Percentiles rank a stretch among this genome's conserved stretches.
These are phyloP conservation scores for Mucor racemosus DNA, from an alignment of 371 early-diverging fungal genomes.

Conservation along the genomic window DNA sequence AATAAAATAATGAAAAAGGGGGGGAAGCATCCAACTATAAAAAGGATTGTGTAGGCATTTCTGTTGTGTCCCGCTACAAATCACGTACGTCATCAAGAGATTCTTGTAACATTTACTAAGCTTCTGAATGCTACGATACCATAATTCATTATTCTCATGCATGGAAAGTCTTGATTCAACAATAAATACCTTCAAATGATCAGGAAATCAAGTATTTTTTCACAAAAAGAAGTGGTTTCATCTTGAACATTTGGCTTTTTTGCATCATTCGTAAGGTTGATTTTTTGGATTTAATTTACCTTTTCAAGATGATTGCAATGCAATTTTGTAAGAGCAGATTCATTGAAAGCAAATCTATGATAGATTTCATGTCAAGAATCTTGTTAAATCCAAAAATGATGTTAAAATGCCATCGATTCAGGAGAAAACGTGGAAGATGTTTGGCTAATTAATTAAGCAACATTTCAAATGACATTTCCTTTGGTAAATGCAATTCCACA, in stretches of 20 bases:
- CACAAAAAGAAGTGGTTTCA: neutral
- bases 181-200: neutral
- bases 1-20: neutral
- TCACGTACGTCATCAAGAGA: neutral
- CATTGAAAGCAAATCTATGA: too few species aligned
- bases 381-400: too few species aligned
- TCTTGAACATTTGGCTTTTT: neutral
- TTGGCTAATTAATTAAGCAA: too few species aligned
- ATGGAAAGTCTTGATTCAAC: neutral
- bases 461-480: too few species aligned
- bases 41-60: neutral
- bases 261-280: too few species aligned
- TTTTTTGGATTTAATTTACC: too few species aligned
- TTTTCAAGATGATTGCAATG: too few species aligned
- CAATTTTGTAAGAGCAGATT: too few species aligned
- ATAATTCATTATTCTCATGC: neutral
- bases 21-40: neutral
- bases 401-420: too few species aligned
- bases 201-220: neutral
- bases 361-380: too few species aligned
- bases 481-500: too few species aligned
- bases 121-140: neutral
- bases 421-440: too few species aligned
- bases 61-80: neutral
- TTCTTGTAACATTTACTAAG: slow-evolving; percentile 4